Base-by-base conservation (phyloP, 345 rosid genomes). In the Salix purpurea region DNA sequence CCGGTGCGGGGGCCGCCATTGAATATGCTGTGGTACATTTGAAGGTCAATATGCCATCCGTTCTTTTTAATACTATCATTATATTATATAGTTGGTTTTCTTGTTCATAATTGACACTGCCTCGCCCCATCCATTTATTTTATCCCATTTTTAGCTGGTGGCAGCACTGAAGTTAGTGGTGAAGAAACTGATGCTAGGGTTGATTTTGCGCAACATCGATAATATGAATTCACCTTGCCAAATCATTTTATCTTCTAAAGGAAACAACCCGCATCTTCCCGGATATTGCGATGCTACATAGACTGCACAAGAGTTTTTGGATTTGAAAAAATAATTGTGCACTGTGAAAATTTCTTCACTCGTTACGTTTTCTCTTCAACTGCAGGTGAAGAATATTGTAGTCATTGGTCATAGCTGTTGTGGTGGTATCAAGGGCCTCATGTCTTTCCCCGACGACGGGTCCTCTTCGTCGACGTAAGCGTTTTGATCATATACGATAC, bases 321-420 rank as follows among this genome's bases (percentile, higher is more conserved):
- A 48, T 1, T 15, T 48, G 6, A 15, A 14, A 4, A 18, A 48
- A 15, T 40, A 40, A 7, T 9, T 7, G 46, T 40, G 46, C 46
- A 8, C 46, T 40, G 12, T 10, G 46, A 40, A 40, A 40, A 40
- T 40, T 40, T 2, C 3, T 7, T 54, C 11, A 40, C 7, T 44
- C 32, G 7, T 39, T 30, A 18, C 34, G 15, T 42, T 74, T 24
- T 50, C 16, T 64, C 61, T 50, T 16, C 62, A 50, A 72, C n/a
- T 16, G 32, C 80, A 95, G 99, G 99, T 96, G 88, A 95, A 91
- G 89, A 83, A 89, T 68, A 87, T 96, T 73, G 79, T 94, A 50
- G 95, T 96, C 62, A 91, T 96, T 74, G 99, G 99, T 8, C 99
- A 96, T 72, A 96, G 99, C 76, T 83, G 95, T 71, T 96, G 99